Evolutionary conservation across 1,284 basidiomycete species (phyloP), one percentile per base, ranked within the genome.

Genomic region (Ustilago loliicola): DNA sequence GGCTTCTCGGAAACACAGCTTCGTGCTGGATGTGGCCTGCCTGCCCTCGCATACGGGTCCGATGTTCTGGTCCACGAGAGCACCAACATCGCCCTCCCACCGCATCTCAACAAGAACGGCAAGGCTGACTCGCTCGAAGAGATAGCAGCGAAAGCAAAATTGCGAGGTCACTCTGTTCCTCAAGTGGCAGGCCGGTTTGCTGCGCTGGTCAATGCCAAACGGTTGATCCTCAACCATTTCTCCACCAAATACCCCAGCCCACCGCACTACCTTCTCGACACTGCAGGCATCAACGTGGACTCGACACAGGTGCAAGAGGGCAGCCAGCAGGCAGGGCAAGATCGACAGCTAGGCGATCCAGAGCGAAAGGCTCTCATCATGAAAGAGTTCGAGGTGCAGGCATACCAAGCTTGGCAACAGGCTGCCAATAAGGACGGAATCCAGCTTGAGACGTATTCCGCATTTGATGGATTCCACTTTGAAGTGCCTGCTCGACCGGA

Each of bases 61-160:
- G 83, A 86, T 55, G 65, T 85, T 5, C 59, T 86, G 19, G 83
- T 86, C 1, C 84, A 86, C 57, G 84, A 86, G 58, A 83, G 80
- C 52, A 86, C 84, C 34, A 85, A 86, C 61, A 82, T 81, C 19
- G 80, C 81, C 1, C 69, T 86, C 40, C 73, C 79, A 2, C 53
- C 65, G 21, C 47, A 72, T 51, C 76, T 79, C 27, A 66, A 66
- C 34, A 61, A 63, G 51, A 67, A 77, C 21, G 72, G 72, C 57
- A 81, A 77, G 51, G 53, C 66, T 1, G 76, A 80, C 47, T 66
- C 57, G 11, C 54, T 67, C 5, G 74, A 76, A 15, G 71, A 80
- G 21, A 71, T 81, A 11, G 38, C 72, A 45, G 66, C 61, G 9
- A 77, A 77, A 54, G 83, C 83, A 1, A 56, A 53, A 17, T 27